Percentiles rank a stretch among this genome's conserved stretches.
phyloP scores from a whole-genome alignment of 1,284 basidiomycete genomes.

The Coniferiporia sulphurascens region DNA sequence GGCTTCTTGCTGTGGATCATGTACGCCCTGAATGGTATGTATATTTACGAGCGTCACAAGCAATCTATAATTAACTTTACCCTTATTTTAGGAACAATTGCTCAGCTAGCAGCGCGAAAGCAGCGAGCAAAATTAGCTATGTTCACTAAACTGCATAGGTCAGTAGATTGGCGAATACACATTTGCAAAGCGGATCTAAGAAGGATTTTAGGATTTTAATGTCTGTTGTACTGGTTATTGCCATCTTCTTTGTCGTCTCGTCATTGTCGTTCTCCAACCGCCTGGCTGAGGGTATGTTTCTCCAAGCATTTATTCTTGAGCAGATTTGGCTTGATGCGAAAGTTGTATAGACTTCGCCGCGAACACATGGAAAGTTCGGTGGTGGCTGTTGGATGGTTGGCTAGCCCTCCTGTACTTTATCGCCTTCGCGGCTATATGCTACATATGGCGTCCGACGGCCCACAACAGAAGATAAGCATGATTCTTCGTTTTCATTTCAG shows the following conservation, averaged over 20 bases:
- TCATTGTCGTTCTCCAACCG: slow-evolving; percentile 89
- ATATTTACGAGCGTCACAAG: not conserved
- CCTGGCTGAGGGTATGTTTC: slow-evolving; percentile 68
- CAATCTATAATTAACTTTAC: slow-evolving; percentile 11
- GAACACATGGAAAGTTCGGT: slow-evolving; percentile 89
- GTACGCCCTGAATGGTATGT: slow-evolving; percentile 77
- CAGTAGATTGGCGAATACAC: slow-evolving; percentile 56
- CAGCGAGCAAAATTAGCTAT: slow-evolving; percentile 84
- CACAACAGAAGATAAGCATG: slow-evolving; percentile 83
- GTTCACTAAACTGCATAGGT: slow-evolving; percentile 83
- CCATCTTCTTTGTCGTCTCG: slow-evolving; percentile 89
- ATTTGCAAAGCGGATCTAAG: not conserved
- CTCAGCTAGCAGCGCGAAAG: slow-evolving; percentile 78
- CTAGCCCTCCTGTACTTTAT: slow-evolving; percentile 80
- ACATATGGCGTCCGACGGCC: slow-evolving; percentile 90
- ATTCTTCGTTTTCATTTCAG: slow-evolving; percentile 8
- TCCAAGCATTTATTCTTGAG: not conserved
- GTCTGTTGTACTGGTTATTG: slow-evolving; percentile 73
- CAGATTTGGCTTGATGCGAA: not conserved
- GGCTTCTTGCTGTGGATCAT: slow-evolving; percentile 96
- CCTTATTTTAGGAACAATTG: slow-evolving; percentile 64
- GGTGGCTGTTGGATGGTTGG: slow-evolving; percentile 98
- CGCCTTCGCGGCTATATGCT: slow-evolving; percentile 81
- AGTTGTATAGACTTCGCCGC: slow-evolving; percentile 75
- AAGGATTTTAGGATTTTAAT: not conserved